These are phyloP conservation scores for Lactarius quietus DNA, from an alignment of 768 basidiomycete species.

Conservation along the genomic window DNA sequence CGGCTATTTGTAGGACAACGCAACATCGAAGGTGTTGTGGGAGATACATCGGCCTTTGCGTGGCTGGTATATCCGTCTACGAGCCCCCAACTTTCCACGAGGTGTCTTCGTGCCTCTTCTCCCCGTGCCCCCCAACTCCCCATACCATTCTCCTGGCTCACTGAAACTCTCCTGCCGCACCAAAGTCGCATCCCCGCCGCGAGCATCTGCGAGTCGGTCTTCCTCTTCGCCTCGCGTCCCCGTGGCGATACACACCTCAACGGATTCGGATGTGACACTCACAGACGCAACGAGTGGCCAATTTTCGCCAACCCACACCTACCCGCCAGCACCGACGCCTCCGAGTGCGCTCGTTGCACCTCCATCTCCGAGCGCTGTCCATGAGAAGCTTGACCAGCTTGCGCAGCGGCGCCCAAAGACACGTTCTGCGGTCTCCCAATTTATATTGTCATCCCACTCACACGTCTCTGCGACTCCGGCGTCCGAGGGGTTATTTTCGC, in stretches of 20 bases:
- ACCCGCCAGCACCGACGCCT: slow-evolving; percentile 36
- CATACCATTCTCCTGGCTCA: slow-evolving; percentile 34
- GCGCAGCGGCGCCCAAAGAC: slow-evolving; percentile 8
- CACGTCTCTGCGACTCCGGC: slow-evolving; percentile 26
- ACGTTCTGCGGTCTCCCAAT: slow-evolving; percentile 27
- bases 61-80: slow-evolving; percentile 82
- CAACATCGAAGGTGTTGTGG: slow-evolving; percentile 65
- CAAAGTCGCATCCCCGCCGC: slow-evolving; percentile 17
- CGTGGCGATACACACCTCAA: slow-evolving; percentile 19
- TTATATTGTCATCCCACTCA: slow-evolving; percentile 35
- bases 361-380: slow-evolving; percentile 32
- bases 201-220: slow-evolving; percentile 1
- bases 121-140: slow-evolving; percentile 34
- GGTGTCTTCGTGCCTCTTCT: slow-evolving; percentile 36
- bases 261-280: slow-evolving; percentile 33
- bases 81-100: slow-evolving; percentile 66
- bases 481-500: slow-evolving; percentile 30
- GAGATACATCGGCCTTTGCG: slow-evolving; percentile 73
- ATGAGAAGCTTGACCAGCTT: slow-evolving; percentile 33
- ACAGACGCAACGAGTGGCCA: slow-evolving; percentile 27
- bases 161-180: slow-evolving; percentile 38
- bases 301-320: slow-evolving; percentile 33
- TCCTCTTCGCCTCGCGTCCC: slow-evolving; percentile 11
- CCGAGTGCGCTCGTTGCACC: slow-evolving; percentile 30
- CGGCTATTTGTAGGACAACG: slow-evolving; percentile 50